A percentile compares a stretch with the other conserved stretches of the same genome.
phyloP scores from a whole-genome alignment of 2,329 filamentous ascomycete species.

The Helotiales sp. region DNA sequence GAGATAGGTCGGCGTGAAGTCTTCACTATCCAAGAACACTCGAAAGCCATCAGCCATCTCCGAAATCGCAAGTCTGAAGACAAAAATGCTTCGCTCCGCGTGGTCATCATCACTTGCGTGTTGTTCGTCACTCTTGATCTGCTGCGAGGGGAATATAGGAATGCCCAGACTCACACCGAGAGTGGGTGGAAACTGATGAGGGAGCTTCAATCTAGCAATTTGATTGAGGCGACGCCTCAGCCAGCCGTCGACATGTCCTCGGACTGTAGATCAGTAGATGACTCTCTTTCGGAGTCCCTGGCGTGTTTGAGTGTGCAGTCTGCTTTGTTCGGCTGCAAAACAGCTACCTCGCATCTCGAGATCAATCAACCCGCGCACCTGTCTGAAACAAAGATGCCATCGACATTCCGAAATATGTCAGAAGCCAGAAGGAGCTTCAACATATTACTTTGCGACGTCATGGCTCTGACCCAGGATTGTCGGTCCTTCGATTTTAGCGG shows the following conservation, averaged over 20 bases:
- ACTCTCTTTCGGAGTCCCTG: constrained; percentile 1
- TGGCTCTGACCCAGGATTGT: background rate
- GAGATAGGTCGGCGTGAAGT: background rate
- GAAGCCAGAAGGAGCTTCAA: constrained; percentile 3
- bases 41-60: constrained; percentile 14
- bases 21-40: constrained; percentile 17
- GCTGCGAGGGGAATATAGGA: constrained; percentile 1
- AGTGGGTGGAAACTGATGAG: constrained; percentile 13
- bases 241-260: background rate
- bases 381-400: background rate
- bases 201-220: background rate
- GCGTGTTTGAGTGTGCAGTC: constrained; percentile 7
- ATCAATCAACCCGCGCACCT: background rate
- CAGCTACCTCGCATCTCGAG: constrained; percentile 3
- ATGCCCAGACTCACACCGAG: constrained; percentile 3
- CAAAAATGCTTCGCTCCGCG: constrained; percentile 1
- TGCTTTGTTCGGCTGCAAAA: constrained; percentile 5
- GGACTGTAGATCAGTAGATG: background rate
- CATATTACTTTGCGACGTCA: background rate
- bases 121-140: constrained; percentile 19
- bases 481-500: background rate
- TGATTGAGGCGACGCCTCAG: background rate
- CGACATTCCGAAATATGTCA: background rate
- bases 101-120: constrained; percentile 23
- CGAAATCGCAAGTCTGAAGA: background rate